Base-by-base conservation (phyloP, 2,329 filamentous ascomycete species). In the Periconia sp. region DNA sequence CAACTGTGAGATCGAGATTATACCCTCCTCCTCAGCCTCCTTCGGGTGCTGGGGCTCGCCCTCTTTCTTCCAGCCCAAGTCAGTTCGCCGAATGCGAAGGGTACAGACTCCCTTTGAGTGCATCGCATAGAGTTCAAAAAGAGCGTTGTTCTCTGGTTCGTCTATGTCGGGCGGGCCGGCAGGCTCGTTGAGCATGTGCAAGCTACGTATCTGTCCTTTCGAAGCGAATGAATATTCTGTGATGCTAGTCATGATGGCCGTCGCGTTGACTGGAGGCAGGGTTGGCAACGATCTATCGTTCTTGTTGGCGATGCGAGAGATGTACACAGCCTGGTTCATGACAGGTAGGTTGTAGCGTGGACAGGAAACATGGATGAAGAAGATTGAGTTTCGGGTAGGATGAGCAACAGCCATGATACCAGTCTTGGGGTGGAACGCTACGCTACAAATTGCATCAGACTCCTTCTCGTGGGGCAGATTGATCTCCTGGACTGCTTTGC, bases 61-160 rank as follows among this genome's bases (percentile, higher is more conserved):
- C 50, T 96, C 89, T 57, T 84, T 83, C 57, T 86, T 87, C 92
- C 92, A 97, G 21, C 95, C 94, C 35, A 99, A 78, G 70, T 97
- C 92, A 37, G 86, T 83, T 66, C 92, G 89, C 68, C 88, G 92
- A 67, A 99, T 84, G 52, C 85, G 85, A 39, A 97, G 69, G 59
- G 89, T 92, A 13, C 92, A 92, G n/a, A 97, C 91, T 48, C 94
- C 94, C 73, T 91, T 95, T 9, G 94, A 96, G 70, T 99, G 92
- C 87, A 96, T 95, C 22, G 90, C 88, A 67, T 99, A 99, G 8
- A 99, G 79, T 74, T 99, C 94, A 62, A 99, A 97, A 11, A 96
- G 74, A 0, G 86, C 84, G 12, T 83, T 83, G 52, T 94, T 87
- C 16, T 87, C 85, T 1, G 76, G 72, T 15, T 72, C 69, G 17